Percentiles rank a stretch among this genome's conserved stretches.
Evolutionary conservation across 1,284 basidiomycete genomes (phyloP).

Genomic region (Blastosporella zonata): DNA sequence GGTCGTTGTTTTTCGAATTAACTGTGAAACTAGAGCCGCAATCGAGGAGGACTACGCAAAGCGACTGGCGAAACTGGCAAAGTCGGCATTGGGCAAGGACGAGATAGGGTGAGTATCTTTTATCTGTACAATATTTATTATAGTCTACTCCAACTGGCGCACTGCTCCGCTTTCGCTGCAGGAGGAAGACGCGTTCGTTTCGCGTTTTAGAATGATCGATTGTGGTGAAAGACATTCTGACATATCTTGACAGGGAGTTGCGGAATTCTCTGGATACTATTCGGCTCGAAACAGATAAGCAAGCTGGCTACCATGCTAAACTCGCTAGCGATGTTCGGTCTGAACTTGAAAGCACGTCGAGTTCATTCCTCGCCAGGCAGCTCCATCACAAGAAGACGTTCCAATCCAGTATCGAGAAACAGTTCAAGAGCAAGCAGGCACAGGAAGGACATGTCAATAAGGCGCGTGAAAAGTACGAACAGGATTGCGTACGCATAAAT

Average conservation of each 20-base stretch:
- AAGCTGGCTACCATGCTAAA: slow-evolving; percentile 66
- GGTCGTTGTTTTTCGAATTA: slow-evolving; percentile 4
- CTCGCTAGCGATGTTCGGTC: slow-evolving; percentile 75
- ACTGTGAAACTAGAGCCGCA: slow-evolving; percentile 47
- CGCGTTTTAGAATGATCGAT: slow-evolving; percentile 4
- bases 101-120: slow-evolving; percentile 78
- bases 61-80: slow-evolving; percentile 80
- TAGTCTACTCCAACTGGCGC: neutral
- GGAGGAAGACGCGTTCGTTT: neutral
- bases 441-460: slow-evolving; percentile 84
- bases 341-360: slow-evolving; percentile 72
- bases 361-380: slow-evolving; percentile 65
- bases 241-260: slow-evolving; percentile 59
- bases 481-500: slow-evolving; percentile 93
- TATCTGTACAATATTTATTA: neutral
- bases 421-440: slow-evolving; percentile 82
- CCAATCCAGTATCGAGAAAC: slow-evolving; percentile 80
- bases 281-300: slow-evolving; percentile 81
- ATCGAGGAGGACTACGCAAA: slow-evolving; percentile 98
- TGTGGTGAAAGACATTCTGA: slow-evolving; percentile 6
- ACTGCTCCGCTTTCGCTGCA: neutral
- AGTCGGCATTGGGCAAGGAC: slow-evolving; percentile 75
- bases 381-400: slow-evolving; percentile 73
- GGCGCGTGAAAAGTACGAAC: slow-evolving; percentile 92
- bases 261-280: slow-evolving; percentile 77